Evolutionary conservation across 257 asterid species (phyloP), one percentile per base, ranked within the genome.

Genomic region (Plantago major): DNA sequence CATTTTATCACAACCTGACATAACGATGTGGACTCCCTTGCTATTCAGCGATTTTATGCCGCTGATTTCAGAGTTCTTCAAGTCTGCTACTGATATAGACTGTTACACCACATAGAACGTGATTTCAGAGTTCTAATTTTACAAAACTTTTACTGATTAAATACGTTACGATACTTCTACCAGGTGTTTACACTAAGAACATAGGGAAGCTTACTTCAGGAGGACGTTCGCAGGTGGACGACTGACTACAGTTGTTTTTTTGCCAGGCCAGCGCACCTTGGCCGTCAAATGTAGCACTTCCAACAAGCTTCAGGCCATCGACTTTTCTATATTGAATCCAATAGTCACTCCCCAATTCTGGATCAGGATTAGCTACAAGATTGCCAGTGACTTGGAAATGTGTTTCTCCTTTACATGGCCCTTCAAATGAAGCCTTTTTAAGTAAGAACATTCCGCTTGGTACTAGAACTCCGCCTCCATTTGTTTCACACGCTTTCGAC

Each of bases 361-460:
- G 55, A 42, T 38, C 22, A 11, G 9, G 6, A 33, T 52, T 16
- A 40, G 78, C 78, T 22, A 3, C 50, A 7, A 76, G 7, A 42
- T 60, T 64, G 42, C 81, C 78, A 3, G 42, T 16, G 44, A 55
- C 10, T 0, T 18, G 1, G 53, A 73, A 38, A 0, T 8, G 8
- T 0, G 73, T 69, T 53, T 63, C n/a, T 47, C 79, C 76, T 16
- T 53, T 59, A 67, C 82, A 77, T 7, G 79, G 79, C n/a, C 82
- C 79, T 58, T 19, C 0, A 11, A 77, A 68, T 1, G 59, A 57
- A 5, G 67, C 73, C 6, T 70, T 43, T 13, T 67, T 49, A 60
- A 87, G 10, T 47, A 48, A 46, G 73, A 63, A 84, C 10, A 61
- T 81, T 15, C 94, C 95, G 6, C 1, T 0, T 26, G 93, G 88